These are phyloP conservation scores for Bipolaris victoriae DNA, from an alignment of 2,329 filamentous ascomycete species.

Conservation along the genomic window DNA sequence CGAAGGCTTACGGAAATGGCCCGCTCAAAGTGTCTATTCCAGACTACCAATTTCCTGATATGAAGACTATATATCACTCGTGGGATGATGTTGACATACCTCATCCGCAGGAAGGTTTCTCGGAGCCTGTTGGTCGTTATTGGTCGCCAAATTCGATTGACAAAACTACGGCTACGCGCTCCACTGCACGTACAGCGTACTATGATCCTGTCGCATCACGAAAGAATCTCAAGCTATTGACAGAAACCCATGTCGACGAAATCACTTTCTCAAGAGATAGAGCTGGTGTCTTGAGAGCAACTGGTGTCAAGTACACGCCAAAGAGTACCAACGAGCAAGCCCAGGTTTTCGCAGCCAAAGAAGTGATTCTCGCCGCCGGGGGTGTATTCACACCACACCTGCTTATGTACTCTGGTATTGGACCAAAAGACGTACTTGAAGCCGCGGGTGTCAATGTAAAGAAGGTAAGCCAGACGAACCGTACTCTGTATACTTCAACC, in stretches of 20 bases:
- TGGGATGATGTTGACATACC: conserved; percentile 12
- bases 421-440: conserved; percentile 25
- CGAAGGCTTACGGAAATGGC: conserved; percentile 18
- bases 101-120: conserved; percentile 17
- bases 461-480: neutral
- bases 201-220: conserved; percentile 21
- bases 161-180: conserved; percentile 14
- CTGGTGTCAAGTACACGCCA: conserved; percentile 15
- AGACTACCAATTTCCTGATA: conserved; percentile 21
- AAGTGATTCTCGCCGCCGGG: conserved; percentile 66
- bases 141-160: conserved; percentile 32
- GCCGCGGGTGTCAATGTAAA: conserved; percentile 22
- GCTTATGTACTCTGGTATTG: conserved; percentile 42
- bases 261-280: conserved; percentile 6
- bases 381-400: conserved; percentile 63
- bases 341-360: conserved; percentile 40
- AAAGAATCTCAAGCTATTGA: conserved; percentile 17
- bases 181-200: conserved; percentile 15
- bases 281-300: conserved; percentile 5
- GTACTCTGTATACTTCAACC: neutral
- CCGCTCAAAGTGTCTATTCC: conserved; percentile 14
- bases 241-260: conserved; percentile 11
- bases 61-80: conserved; percentile 12
- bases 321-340: conserved; percentile 17
- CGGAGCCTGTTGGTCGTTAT: conserved; percentile 31